These are phyloP conservation scores for Cladosporium sp. DNA, from an alignment of 2,329 filamentous ascomycete genomes.

Conservation along the genomic window DNA sequence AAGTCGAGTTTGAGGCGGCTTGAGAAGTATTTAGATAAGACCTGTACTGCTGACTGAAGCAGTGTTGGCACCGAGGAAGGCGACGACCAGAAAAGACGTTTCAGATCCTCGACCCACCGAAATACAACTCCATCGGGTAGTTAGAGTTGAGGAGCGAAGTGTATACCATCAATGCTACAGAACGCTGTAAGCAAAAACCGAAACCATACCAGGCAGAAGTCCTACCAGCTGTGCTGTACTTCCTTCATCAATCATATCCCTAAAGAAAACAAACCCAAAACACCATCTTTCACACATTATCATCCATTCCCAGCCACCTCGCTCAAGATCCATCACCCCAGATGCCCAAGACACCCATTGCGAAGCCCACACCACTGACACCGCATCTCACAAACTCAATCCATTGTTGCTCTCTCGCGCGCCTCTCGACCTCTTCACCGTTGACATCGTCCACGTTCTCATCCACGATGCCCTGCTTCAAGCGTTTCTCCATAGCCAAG, in stretches of 20 bases:
- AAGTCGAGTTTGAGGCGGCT: too few species aligned
- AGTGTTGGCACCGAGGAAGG: too few species aligned
- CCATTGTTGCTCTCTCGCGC: slow-evolving; percentile 44
- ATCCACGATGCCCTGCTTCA: slow-evolving; percentile 27
- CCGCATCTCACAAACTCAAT: slow-evolving; percentile 45
- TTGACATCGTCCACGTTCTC: slow-evolving; percentile 47
- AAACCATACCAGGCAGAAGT: not conserved
- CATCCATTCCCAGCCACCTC: not conserved
- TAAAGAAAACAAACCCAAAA: not conserved
- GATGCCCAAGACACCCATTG: slow-evolving; percentile 49
- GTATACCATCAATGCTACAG: not conserved
- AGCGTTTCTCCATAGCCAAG: slow-evolving; percentile 32
- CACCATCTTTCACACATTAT: not conserved
- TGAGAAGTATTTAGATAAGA: too few species aligned
- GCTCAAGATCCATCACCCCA: slow-evolving; percentile 48
- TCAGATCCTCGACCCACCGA: not conserved
- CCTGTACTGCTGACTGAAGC: too few species aligned
- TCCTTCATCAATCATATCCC: not conserved
- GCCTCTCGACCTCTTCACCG: slow-evolving; percentile 51
- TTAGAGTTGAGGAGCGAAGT: not conserved
- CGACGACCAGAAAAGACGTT: too few species aligned
- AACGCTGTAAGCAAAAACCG: not conserved
- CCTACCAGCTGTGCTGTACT: not conserved
- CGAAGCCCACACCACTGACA: slow-evolving; percentile 47
- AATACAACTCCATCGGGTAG: not conserved